Base-by-base conservation (phyloP, 352 stramenopile species). In the Saprolegnia diclina region DNA sequence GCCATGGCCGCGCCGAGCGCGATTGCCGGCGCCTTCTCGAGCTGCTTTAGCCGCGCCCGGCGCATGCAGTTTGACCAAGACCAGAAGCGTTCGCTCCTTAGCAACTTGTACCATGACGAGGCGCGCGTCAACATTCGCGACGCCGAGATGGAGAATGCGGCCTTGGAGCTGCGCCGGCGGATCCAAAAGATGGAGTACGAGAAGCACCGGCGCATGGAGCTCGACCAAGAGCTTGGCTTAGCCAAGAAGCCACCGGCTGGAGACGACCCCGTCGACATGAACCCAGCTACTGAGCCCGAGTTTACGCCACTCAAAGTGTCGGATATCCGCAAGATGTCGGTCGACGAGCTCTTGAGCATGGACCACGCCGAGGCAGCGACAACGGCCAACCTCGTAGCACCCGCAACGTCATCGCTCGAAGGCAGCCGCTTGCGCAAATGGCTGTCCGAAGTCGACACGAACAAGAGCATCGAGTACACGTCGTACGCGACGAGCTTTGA, bases 21-120 rank as follows among this genome's bases (percentile, higher is more conserved):
- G 29, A 66, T 66, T 55, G 57, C 72, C 14, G 62, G 73, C 0
- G 73, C 77, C 35, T 75, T 87, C 22, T 74, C 66, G 22, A 78
- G 86, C 53, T 91, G 83, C 67, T 87, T 91, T 59, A 80, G 76
- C 56, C 73, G 76, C 16, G 48, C 86, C 63, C 76, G 77, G 0
- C 81, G 79, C 16, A 54, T 71, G 40, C 81, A 91, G 67, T 91
- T 91, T 67, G 78, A 88, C 56, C 77, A 89, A 48, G 83, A 91
- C 71, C 80, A 90, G 55, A 76, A 89, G 72, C 77, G 81, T 21
- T 82, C 83, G 63, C 72, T 91, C 40, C 77, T 90, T 5, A 88
- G 79, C 56, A 77, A 84, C 29, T 75, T 78, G 57, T 75, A 77
- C 56, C 61, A 74, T 32, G 79, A 88, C 67, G 78, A 80, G 1